phyloP scores from a whole-genome alignment of 805 yeast genomes.

The Allodekkera sacchari region DNA sequence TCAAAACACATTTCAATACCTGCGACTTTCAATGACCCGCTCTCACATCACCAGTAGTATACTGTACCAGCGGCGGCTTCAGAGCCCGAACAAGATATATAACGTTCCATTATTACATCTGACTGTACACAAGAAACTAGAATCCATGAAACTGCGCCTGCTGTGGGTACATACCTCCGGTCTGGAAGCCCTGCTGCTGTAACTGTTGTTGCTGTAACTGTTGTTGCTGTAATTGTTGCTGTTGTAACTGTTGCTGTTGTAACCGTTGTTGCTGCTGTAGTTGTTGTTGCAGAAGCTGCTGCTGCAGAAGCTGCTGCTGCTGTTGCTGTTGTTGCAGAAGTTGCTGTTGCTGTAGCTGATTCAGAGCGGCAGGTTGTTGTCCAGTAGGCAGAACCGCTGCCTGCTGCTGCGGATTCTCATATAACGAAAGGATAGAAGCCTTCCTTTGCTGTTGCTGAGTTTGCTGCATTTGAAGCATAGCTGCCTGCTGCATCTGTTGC shows the following conservation, averaged over 20 bases:
- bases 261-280: conserved; percentile 12
- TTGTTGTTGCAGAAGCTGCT: conserved; percentile 12
- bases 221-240: conserved; percentile 7
- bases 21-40: neutral
- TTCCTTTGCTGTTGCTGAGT: conserved; percentile 16
- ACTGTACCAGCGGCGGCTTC: too few species aligned
- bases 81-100: too few species aligned
- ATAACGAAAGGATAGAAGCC: too few species aligned
- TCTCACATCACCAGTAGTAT: neutral
- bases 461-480: conserved; percentile 20
- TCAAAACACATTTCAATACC: neutral
- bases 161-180: conserved; percentile 5
- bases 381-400: conserved; percentile 21
- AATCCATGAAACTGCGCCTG: conserved; percentile 4
- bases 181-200: conserved; percentile 6
- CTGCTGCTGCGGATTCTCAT: too few species aligned
- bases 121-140: conserved; percentile 1
- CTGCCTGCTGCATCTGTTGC: conserved; percentile 15
- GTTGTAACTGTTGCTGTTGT: conserved; percentile 10
- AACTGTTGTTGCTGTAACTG: conserved; percentile 11
- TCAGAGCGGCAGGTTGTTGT: conserved; percentile 10
- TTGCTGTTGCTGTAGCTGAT: conserved; percentile 17
- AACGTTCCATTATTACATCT: too few species aligned
- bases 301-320: conserved; percentile 9
- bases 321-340: conserved; percentile 8